Base-by-base conservation (phyloP, 352 stramenopile species). In the Peronospora belbahrii region DNA sequence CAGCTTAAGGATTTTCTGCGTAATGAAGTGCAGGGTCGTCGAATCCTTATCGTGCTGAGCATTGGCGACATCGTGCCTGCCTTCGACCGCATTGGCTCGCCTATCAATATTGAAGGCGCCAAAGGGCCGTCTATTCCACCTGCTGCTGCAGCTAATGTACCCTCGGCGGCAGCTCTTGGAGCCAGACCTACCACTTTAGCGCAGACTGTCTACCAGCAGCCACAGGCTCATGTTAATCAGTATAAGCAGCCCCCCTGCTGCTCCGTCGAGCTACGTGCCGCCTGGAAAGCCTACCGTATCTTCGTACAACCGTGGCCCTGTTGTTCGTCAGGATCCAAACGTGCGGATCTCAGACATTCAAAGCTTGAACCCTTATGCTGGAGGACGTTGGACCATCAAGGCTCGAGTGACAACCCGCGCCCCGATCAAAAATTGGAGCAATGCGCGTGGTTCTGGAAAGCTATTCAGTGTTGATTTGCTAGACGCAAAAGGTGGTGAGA, bases 401-500 rank as follows among this genome's bases (percentile, higher is more conserved):
- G 95, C 89, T 28, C 91, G 96, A 49, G 84, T 97, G 8, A 97
- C 90, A 20, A 76, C 52, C 24, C 97, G 98, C 53, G 74, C 82
- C 9, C 84, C 92, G 23, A 95, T 99, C 42, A 93, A 95, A 48
- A 92, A 88, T 43, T 99, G 95, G 95, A 94, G 65, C 51, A 99
- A 99, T 63, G 78, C 87, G 20, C 90, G 93, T 39, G 95, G 95
- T 4, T 91, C 98, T 49, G 96, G 97, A 42, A 95, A 92, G 54
- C 81, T 99, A 0, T 98, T 98, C 59, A 96, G 77, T 44, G 72
- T 98, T 24, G 95, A 98, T 51, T 67, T 99, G 22, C 66, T 99
- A 23, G 97, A 99, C 63, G 67, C 77, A 15, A 87, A 88, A 23
- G 95, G 92, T 20, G 89, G 85, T 14, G 96, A 99, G 69, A 98